These are phyloP conservation scores for Stenogyne calaminthoides DNA, from an alignment of 305 asterid species.

Conservation along the genomic window DNA sequence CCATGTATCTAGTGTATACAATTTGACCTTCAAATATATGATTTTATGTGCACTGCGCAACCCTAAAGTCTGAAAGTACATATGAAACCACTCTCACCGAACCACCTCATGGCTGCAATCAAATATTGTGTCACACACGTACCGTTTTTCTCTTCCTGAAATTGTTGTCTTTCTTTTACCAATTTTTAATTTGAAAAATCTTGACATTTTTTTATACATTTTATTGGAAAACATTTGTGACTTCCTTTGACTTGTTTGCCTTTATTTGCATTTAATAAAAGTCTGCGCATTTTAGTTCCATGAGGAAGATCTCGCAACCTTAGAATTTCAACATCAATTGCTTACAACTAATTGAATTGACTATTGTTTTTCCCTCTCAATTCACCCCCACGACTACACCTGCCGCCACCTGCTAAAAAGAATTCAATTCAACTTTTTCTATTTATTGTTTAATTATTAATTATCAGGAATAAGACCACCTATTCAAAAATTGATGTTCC, in stretches of 20 bases:
- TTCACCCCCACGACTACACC: neutral
- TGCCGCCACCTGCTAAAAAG: constrained; percentile 10
- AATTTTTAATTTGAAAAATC: neutral
- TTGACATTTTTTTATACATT: neutral
- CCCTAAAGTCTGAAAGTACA: no score
- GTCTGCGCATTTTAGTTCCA: neutral
- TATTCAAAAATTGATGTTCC: no score
- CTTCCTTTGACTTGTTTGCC: neutral
- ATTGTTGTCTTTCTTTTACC: neutral
- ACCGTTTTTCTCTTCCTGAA: neutral
- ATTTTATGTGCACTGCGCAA: no score
- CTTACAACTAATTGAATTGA: constrained; percentile 5
- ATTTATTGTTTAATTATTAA: neutral
- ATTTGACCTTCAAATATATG: no score
- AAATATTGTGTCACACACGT: neutral
- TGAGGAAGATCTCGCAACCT: neutral
- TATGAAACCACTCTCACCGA: no score
- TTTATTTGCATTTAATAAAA: constrained; percentile 6
- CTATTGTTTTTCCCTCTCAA: neutral
- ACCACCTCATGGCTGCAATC: no score
- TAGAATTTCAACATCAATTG: constrained; percentile 26
- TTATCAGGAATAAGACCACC: no score
- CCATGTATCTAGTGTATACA: no score
- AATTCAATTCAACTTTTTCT: neutral
- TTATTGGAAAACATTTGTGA: neutral